Base-by-base conservation (phyloP, 2,329 filamentous ascomycete genomes). In the Davidsoniella virescens region DNA sequence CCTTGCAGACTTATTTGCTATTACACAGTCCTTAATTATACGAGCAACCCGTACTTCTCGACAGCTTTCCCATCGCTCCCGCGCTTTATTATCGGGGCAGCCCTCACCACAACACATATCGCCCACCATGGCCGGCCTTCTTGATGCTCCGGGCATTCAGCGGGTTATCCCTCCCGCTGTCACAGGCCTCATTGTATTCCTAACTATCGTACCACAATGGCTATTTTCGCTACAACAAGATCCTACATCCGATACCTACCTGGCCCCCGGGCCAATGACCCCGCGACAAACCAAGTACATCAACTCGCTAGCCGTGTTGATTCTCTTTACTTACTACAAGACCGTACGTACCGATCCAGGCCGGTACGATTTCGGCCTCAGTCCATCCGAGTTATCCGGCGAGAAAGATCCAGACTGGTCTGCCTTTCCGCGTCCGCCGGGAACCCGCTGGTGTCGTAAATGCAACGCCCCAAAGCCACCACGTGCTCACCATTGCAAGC, bases 401-500 rank as follows among this genome's bases (percentile, higher is more conserved):
- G 50, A 51, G 41, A 59, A 59, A 7, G 57, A 56, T 10, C 59
- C 61, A 16, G 60, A 59, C 12, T 56, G 54, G 18, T 55, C 53
- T 33, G 49, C 52, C 43, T 50, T 47, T 16, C 50, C 47, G 26
- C 45, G 51, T 8, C 48, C 44, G 1, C 54, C 54, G 3, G 54
- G 54, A 48, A 36, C 55, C 39, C 65, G 72, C 47, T 90, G 83
- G 82, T 93, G 86, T 66, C 75, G 74, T 56, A 87, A 84, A 63
- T 93, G 86, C 63, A 67, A 75, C 44, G 73, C 76, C 33, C 77
- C 77, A 10, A 92, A 92, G 60, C 84, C 86, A 1, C 78, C 81
- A 1, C 71, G 86, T 55, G 77, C 84, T 1, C 86, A 92, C 69
- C 86, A 93, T 68, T 93, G 86, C 66, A 80, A 79, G 55, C 75